Percentiles rank a stretch among this genome's conserved stretches.
phyloP scores from a whole-genome alignment of 352 stramenopile species.

The Pythium dissimile region DNA sequence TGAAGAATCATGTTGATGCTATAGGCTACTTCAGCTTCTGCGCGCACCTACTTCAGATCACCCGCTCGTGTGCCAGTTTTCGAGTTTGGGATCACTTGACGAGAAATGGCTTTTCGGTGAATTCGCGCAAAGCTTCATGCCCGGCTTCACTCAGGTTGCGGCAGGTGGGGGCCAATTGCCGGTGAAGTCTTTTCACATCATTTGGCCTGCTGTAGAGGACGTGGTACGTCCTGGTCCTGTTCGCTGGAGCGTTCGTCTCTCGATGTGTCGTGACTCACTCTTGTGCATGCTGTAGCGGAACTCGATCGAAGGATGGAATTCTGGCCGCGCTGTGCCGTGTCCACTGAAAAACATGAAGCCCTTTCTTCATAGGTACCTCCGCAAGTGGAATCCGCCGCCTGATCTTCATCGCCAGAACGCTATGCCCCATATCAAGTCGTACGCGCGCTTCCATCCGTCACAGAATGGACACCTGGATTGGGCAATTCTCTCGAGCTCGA shows the following conservation, averaged over 20 bases:
- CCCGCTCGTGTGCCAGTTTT: constrained; percentile 81
- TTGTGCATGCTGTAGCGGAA: constrained; percentile 39
- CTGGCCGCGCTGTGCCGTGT: constrained; percentile 65
- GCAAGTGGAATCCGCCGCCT: constrained; percentile 63
- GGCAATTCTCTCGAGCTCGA: constrained; percentile 77
- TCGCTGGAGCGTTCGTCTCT: too few relatives aligned
- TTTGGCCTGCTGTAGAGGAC: constrained; percentile 79
- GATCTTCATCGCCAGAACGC: constrained; percentile 62
- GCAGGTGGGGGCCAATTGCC: constrained; percentile 24
- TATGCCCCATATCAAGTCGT: constrained; percentile 86
- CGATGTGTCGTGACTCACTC: too few relatives aligned
- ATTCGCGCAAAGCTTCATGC: constrained; percentile 61
- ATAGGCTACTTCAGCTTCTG: constrained; percentile 51
- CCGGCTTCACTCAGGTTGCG: constrained; percentile 32
- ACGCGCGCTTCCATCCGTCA: constrained; percentile 48
- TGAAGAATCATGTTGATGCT: not conserved
- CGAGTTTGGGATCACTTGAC: constrained; percentile 73
- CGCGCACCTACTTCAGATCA: constrained; percentile 47
- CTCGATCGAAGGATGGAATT: constrained; percentile 76
- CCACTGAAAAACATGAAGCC: constrained; percentile 84
- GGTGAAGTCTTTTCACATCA: constrained; percentile 63
- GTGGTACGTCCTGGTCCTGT: too few relatives aligned
- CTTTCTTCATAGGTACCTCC: constrained; percentile 82
- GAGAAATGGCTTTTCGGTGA: constrained; percentile 83
- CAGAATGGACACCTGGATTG: constrained; percentile 45